Base-by-base conservation (phyloP, 140 eudicot species). In the Artemisia princeps region DNA sequence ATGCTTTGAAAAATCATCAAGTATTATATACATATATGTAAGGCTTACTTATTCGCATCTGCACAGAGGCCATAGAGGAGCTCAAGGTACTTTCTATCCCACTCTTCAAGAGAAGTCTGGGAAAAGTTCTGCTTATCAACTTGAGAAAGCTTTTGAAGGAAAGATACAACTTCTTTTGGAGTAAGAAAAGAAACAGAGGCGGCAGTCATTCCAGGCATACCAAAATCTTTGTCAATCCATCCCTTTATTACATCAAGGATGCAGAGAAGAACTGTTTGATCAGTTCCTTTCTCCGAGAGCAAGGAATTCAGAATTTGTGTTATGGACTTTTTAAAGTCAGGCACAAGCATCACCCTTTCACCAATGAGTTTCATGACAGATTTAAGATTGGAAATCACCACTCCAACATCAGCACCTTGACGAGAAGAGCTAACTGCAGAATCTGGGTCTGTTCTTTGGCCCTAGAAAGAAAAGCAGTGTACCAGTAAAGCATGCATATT, bases 41-140 rank as follows among this genome's bases (percentile, higher is more conserved):
- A 13, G 19, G 57, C 86, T 74, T 82, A 94, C 96, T 84, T 94
- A 69, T 82, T 80, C 45, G 88, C 81, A 74, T 94, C 96, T n/a
- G 99, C 94, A 86, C 99, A 94, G 68, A 94, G 87, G 50, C 99
- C 97, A 69, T 88, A 86, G 17, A 94, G 86, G 40, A 94, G 99
- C 67, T 94, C 86, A 26, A 94, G 96, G 71, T 94, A 94, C 60
- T 86, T 94, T 71, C 52, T 64, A 73, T 89, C 99, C 99, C 96
- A 94, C 69, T 88, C 99, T 72, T 88, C 99, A 46, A 77, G 49
- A 68, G 79, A 76, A 67, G 69, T 77, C 46, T 88, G 60, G n/a
- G 87, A 55, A 69, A 88, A 94, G 55, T 76, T 82, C 64, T 84
- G 95, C 80, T 82, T 94, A 64, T 94, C 99, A 50, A 88, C 96